phyloP scores from a whole-genome alignment of 164 flowering plant genomes.

The Hamamelis virginiana region DNA sequence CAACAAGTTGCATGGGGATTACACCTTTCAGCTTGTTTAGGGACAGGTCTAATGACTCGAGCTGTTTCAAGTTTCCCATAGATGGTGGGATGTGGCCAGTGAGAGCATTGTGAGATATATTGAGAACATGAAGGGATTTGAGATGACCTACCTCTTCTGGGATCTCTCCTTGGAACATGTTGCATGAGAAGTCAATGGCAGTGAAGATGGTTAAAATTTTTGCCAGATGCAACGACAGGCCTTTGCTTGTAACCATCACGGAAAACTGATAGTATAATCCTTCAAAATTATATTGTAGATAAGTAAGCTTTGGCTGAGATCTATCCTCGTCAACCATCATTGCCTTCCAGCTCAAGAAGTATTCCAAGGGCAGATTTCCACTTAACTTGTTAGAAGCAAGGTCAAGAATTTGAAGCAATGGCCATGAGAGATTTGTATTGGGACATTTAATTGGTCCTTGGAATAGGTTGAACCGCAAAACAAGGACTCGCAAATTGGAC shows the following conservation, averaged over 20 bases:
- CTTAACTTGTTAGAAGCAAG: slow-evolving; percentile 46
- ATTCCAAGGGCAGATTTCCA: slow-evolving; percentile 27
- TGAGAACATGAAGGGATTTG: slow-evolving; percentile 39
- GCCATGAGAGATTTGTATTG: slow-evolving; percentile 5
- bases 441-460: slow-evolving; percentile 31
- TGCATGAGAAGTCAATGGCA: slow-evolving; percentile 53
- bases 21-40: slow-evolving; percentile 33
- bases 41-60: slow-evolving; percentile 48
- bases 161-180: slow-evolving; percentile 45
- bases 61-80: slow-evolving; percentile 32
- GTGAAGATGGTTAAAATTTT: slow-evolving; percentile 45
- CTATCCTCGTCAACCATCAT: slow-evolving; percentile 32
- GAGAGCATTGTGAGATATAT: slow-evolving; percentile 48
- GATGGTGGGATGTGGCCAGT: slow-evolving; percentile 41
- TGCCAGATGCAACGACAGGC: slow-evolving; percentile 30
- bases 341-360: slow-evolving; percentile 35
- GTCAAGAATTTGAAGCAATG: slow-evolving; percentile 53
- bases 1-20: slow-evolving; percentile 38
- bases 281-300: slow-evolving; percentile 10
- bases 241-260: slow-evolving; percentile 45
- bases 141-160: slow-evolving; percentile 46
- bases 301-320: not conserved
- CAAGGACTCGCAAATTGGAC: slow-evolving; percentile 49
- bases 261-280: slow-evolving; percentile 33
- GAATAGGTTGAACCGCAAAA: slow-evolving; percentile 52